These are phyloP conservation scores for Penicillium samsonianum DNA, from an alignment of 495 filamentous ascomycete species.

Conservation along the genomic window DNA sequence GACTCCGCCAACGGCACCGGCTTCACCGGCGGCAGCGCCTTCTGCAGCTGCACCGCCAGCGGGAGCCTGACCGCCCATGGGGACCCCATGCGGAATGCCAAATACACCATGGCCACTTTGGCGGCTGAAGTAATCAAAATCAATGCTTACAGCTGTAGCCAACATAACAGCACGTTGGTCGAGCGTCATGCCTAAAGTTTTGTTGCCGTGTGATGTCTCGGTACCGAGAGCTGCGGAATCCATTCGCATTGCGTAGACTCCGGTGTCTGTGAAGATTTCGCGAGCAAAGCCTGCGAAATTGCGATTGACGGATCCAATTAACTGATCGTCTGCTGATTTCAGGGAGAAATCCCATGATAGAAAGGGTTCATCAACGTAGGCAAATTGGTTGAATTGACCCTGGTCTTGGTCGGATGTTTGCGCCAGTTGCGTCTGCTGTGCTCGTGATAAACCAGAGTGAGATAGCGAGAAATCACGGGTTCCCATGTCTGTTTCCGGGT, in stretches of 20 bases:
- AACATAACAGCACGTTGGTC: constrained; percentile 74
- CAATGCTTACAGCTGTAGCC: constrained; percentile 68
- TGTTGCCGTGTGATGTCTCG: constrained; percentile 34
- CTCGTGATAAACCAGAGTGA: constrained; percentile 47
- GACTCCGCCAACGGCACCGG: constrained; percentile 40
- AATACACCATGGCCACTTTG: constrained; percentile 48
- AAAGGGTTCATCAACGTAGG: constrained; percentile 59
- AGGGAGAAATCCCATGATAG: constrained; percentile 62
- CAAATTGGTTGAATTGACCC: constrained; percentile 62
- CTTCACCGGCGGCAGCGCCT: constrained; percentile 39
- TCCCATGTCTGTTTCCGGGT: constrained; percentile 40
- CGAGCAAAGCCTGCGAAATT: constrained; percentile 69
- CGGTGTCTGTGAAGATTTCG: constrained; percentile 71
- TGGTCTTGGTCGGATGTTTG: constrained; percentile 31
- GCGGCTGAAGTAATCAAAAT: constrained; percentile 74
- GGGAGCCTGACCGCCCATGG: constrained; percentile 51
- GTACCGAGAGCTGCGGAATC: constrained; percentile 55
- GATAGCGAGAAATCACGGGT: constrained; percentile 41
- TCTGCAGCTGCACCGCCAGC: constrained; percentile 47
- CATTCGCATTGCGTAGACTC: constrained; percentile 70
- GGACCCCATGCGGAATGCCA: constrained; percentile 56
- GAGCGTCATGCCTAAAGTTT: constrained; percentile 59
- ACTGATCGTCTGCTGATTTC: constrained; percentile 42
- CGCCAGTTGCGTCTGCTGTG: constrained; percentile 50
- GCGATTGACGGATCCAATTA: constrained; percentile 66